Evolutionary conservation across 1,284 basidiomycete species (phyloP).

Genomic region (Gymnopus androsaceus): DNA sequence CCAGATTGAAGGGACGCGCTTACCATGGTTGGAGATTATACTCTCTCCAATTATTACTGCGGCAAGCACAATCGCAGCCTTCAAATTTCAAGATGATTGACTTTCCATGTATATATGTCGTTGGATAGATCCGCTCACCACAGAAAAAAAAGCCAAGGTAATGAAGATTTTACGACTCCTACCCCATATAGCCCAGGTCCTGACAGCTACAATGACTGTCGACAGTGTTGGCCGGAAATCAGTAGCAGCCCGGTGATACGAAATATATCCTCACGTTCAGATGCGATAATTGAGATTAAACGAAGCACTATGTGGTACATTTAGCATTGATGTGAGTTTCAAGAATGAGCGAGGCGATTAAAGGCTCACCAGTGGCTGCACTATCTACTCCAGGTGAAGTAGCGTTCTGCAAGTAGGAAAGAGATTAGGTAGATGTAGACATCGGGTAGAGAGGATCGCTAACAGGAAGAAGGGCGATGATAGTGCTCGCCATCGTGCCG

Average conservation of each 20-base stretch:
- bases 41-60: conserved; percentile 15
- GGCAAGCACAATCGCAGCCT: conserved; percentile 17
- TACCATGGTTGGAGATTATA: conserved; percentile 12
- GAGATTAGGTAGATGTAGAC: not conserved
- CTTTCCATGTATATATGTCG: not conserved
- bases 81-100: not conserved
- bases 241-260: not conserved
- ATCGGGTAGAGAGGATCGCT: not conserved
- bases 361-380: conserved; percentile 20
- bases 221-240: not conserved
- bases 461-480: conserved; percentile 17
- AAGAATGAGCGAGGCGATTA: too few species aligned
- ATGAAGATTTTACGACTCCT: conserved; percentile 12
- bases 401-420: not conserved
- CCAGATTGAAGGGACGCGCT: not conserved
- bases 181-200: conserved; percentile 25
- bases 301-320: conserved; percentile 15
- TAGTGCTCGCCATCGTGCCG: conserved; percentile 18
- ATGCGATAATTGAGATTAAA: conserved; percentile 21
- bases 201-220: conserved; percentile 18
- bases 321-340: not conserved
- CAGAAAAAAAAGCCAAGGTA: conserved; percentile 13
- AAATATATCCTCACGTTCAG: conserved; percentile 20
- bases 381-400: conserved; percentile 5
- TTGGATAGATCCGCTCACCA: conserved; percentile 7